A percentile compares a stretch with the other conserved stretches of the same genome.
Conservation (phyloP, 2,329 filamentous ascomycete genomes). For the Ophiosphaerella narmari region DNA sequence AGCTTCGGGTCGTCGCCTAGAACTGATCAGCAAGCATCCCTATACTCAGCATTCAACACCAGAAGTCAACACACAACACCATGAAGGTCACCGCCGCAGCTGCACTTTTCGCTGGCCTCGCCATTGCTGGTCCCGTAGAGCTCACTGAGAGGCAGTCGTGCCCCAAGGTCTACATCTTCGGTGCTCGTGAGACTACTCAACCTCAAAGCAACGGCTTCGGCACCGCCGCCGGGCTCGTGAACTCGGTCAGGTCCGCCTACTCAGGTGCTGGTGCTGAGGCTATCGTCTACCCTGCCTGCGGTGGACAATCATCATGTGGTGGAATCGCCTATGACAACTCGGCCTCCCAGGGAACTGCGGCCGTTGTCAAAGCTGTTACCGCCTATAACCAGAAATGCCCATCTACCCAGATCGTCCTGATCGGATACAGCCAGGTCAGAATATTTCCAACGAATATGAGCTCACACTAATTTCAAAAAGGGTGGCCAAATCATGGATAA, state of each 20-base stretch:
- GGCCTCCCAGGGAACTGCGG: conserved; percentile 60
- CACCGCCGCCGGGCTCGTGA: conserved; percentile 47
- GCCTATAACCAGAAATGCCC: conserved; percentile 62
- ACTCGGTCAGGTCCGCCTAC: conserved; percentile 47
- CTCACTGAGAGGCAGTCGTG: conserved; percentile 44
- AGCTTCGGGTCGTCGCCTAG: conserved; percentile 12
- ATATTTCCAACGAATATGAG: background rate
- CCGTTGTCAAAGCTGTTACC: conserved; percentile 65
- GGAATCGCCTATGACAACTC: conserved; percentile 65
- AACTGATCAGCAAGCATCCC: conserved; percentile 13
- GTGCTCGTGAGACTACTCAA: conserved; percentile 51
- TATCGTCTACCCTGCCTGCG: conserved; percentile 61
- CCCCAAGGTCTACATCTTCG: conserved; percentile 52
- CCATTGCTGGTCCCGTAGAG: conserved; percentile 43
- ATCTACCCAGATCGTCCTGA: conserved; percentile 61
- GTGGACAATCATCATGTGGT: conserved; percentile 63
- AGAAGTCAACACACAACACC: conserved; percentile 8
- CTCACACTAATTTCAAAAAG: conserved; percentile 38
- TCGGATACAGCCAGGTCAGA: conserved; percentile 65
- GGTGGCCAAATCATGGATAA: conserved; percentile 68
- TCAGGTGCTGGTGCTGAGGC: conserved; percentile 48
- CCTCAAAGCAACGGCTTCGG: conserved; percentile 47
- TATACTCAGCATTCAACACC: conserved; percentile 12
- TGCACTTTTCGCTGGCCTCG: conserved; percentile 35
- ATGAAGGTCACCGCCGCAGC: conserved; percentile 43